phyloP scores from a whole-genome alignment of 164 flowering plant species.

The Piper betle region DNA sequence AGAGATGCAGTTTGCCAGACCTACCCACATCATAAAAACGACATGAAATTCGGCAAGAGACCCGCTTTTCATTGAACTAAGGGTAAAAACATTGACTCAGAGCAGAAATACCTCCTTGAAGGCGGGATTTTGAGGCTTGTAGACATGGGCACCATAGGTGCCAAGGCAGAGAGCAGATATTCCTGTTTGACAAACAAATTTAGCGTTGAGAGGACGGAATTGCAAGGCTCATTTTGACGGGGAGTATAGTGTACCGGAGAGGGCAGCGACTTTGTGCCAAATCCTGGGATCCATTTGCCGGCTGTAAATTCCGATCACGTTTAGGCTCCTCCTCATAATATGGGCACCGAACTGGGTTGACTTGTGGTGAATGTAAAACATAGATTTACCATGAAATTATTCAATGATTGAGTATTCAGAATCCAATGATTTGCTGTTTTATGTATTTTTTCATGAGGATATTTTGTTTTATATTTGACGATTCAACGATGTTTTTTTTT shows the following conservation, averaged over 20 bases:
- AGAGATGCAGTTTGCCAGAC: slow-evolving; percentile 93
- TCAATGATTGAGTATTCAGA: too few relatives aligned
- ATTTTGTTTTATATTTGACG: too few relatives aligned
- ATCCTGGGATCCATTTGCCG: slow-evolving; percentile 43
- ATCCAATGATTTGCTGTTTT: too few relatives aligned
- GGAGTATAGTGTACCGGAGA: slow-evolving; percentile 40
- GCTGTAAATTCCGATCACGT: too few relatives aligned
- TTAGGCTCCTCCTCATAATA: too few relatives aligned
- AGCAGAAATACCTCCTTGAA: slow-evolving; percentile 55
- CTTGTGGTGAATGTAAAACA: too few relatives aligned
- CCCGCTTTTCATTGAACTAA: neutral
- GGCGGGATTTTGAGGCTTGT: slow-evolving; percentile 69
- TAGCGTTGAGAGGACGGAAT: too few relatives aligned
- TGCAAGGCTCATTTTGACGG: neutral
- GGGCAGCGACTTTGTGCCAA: slow-evolving; percentile 80
- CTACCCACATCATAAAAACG: slow-evolving; percentile 16
- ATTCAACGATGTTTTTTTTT: too few relatives aligned
- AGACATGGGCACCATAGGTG: slow-evolving; percentile 73
- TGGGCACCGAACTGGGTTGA: too few relatives aligned
- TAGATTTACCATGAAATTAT: too few relatives aligned
- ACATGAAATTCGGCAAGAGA: neutral
- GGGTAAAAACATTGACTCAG: neutral
- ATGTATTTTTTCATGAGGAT: too few relatives aligned
- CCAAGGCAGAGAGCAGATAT: slow-evolving; percentile 84
- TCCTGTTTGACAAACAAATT: slow-evolving; percentile 27